Base-by-base conservation (phyloP, 305 asterid species). In the Stenogyne calaminthoides region DNA sequence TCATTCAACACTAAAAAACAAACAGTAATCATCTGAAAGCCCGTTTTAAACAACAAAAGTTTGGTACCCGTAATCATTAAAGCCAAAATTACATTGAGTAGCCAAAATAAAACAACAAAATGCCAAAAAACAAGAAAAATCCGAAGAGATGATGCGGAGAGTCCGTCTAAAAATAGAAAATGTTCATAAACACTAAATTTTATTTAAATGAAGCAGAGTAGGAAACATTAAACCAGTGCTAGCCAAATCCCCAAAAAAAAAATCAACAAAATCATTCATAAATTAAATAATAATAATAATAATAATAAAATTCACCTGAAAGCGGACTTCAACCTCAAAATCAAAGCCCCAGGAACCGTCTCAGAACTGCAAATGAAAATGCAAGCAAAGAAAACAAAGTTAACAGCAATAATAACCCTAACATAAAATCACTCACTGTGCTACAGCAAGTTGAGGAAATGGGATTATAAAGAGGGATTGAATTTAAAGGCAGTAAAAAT, bases 401-500 rank as follows among this genome's bases (percentile, higher is more conserved):
- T 47, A 63, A 46, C 16, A 67, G 29, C 27, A 18, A 71, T 34
- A 66, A 10, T 34, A 66, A 10, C 65, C 55, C 49, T 42, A 80
- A 34, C 59, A 63, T 7, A 51, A 70, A 79, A 55, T 9, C 72
- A 75, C 58, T 64, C 65, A 27, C 58, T 72, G 54, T 56, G 69
- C 32, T 37, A 32, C 68, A 63, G 71, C 71, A 12, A 47, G 36
- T 46, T 47, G 84, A 59, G 36, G 51, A 51, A 74, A 73, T 49
- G 77, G 22, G 12, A 54, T 15, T 62, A 67, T 37, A 56, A 14
- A n/a, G 75, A 27, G 69, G 6, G 42, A 9, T 54, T 9, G 73
- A 69, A 80, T 73, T 57, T 66, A 71, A 40, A 75, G 72, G n/a
- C n/a, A 47, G 51, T 20, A 49, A 74, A 47, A 74, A 75, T 51